Percentiles rank a stretch among this genome's conserved stretches.
phyloP scores from a whole-genome alignment of 495 filamentous ascomycete species.

The Aspergillus cavernicola region DNA sequence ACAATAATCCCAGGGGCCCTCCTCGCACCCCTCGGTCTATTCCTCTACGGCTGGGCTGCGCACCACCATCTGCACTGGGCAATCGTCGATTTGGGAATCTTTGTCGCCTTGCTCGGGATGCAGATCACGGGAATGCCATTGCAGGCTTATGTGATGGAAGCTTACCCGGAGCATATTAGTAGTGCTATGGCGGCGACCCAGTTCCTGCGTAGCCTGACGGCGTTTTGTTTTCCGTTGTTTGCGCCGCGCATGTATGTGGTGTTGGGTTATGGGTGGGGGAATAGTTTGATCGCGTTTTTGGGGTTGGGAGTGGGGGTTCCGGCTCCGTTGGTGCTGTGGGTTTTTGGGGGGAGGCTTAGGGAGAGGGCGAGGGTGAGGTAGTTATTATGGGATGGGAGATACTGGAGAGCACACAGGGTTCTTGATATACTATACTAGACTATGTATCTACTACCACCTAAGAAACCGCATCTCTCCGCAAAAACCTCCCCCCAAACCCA shows the following conservation, averaged over 20 bases:
- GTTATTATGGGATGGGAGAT: too few relatives aligned
- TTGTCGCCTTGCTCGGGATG: conserved; percentile 52
- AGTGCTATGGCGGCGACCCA: conserved; percentile 63
- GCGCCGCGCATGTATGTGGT: conserved; percentile 52
- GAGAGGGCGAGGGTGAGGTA: neutral
- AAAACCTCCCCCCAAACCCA: too few relatives aligned
- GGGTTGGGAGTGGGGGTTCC: conserved; percentile 51
- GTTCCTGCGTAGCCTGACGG: conserved; percentile 61
- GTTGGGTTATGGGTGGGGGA: conserved; percentile 59
- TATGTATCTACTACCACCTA: too few relatives aligned
- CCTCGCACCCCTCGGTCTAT: conserved; percentile 53
- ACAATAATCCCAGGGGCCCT: conserved; percentile 52
- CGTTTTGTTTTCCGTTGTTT: conserved; percentile 75
- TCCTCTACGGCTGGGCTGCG: conserved; percentile 63
- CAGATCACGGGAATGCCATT: conserved; percentile 63
- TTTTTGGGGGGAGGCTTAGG: conserved; percentile 50
- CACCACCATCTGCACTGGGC: conserved; percentile 48
- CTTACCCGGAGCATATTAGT: conserved; percentile 67
- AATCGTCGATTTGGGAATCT: conserved; percentile 58
- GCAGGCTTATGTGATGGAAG: conserved; percentile 33
- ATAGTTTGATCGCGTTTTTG: conserved; percentile 53
- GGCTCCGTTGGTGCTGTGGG: conserved; percentile 57
- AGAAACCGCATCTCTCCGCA: too few relatives aligned
- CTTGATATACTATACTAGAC: too few relatives aligned
- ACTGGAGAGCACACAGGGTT: too few relatives aligned